Percentiles rank a stretch among this genome's conserved stretches.
These are phyloP conservation scores for Suillus hirtellus DNA, from an alignment of 768 basidiomycete genomes.

Conservation along the genomic window DNA sequence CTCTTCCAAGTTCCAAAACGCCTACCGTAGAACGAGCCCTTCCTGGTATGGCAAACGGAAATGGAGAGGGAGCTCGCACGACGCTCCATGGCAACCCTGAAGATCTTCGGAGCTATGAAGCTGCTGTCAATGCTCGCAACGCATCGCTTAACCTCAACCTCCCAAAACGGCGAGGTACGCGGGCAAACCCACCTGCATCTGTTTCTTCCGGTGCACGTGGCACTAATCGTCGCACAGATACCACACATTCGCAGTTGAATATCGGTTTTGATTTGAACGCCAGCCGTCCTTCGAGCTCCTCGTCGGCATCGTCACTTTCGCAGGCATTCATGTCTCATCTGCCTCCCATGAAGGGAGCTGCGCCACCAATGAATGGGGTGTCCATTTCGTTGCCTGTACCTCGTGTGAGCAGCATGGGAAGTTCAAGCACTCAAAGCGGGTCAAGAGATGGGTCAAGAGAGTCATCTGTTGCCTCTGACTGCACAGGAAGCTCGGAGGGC, in stretches of 20 bases:
- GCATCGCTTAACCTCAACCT: slow-evolving; percentile 60
- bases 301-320: slow-evolving; percentile 40
- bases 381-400: slow-evolving; percentile 38
- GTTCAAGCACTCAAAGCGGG: slow-evolving; percentile 21
- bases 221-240: slow-evolving; percentile 5
- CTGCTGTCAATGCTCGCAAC: slow-evolving; percentile 70
- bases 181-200: slow-evolving; percentile 22
- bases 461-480: slow-evolving; percentile 34
- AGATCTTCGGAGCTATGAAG: slow-evolving; percentile 71
- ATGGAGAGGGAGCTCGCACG: slow-evolving; percentile 35
- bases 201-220: slow-evolving; percentile 7
- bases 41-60: slow-evolving; percentile 21
- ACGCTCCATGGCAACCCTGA: slow-evolving; percentile 52
- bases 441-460: slow-evolving; percentile 31
- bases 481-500: slow-evolving; percentile 34
- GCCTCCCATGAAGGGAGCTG: slow-evolving; percentile 19
- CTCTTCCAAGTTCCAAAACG: slow-evolving; percentile 69
- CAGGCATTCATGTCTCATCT: slow-evolving; percentile 36
- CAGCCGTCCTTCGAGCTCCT: slow-evolving; percentile 40
- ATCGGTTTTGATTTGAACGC: slow-evolving; percentile 23
- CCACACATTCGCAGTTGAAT: slow-evolving; percentile 7
- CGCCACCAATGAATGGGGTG: slow-evolving; percentile 27
- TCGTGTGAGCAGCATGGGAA: slow-evolving; percentile 14
- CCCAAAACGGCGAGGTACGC: slow-evolving; percentile 38
- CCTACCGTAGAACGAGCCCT: slow-evolving; percentile 42